Evolutionary conservation across 2,329 filamentous ascomycete genomes (phyloP).

Genomic region (Akanthomyces muscarius): DNA sequence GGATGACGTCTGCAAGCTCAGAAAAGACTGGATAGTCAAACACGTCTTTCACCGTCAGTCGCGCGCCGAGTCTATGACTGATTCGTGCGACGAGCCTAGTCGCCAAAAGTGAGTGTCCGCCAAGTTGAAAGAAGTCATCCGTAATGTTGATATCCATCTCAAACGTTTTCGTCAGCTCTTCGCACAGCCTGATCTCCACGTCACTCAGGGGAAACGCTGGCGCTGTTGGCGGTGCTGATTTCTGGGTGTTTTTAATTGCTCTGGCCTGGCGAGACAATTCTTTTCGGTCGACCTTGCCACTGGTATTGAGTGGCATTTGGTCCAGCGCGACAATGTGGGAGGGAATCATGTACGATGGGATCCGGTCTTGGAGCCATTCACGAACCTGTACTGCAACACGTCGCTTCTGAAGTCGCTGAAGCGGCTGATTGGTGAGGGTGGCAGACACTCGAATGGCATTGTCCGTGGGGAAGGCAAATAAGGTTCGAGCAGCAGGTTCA

Average conservation of each 20-base stretch:
- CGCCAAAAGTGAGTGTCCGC: slow-evolving; percentile 20
- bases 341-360: slow-evolving; percentile 28
- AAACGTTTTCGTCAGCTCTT: slow-evolving; percentile 16
- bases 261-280: slow-evolving; percentile 13
- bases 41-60: slow-evolving; percentile 18
- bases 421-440: background rate
- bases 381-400: background rate
- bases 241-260: background rate
- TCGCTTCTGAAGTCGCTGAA: background rate
- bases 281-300: slow-evolving; percentile 25
- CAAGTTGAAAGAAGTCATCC: slow-evolving; percentile 21
- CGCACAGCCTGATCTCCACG: slow-evolving; percentile 10
- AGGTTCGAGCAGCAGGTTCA: background rate
- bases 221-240: background rate
- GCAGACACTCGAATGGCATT: background rate
- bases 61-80: slow-evolving; percentile 4
- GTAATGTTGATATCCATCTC: slow-evolving; percentile 16
- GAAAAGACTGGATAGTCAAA: slow-evolving; percentile 16
- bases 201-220: background rate
- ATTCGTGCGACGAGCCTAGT: background rate
- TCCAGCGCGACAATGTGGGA: slow-evolving; percentile 22
- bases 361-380: background rate
- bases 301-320: slow-evolving; percentile 25
- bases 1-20: slow-evolving; percentile 11
- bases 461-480: background rate